Evolutionary conservation across 805 yeast species (phyloP).

Genomic region (Komagataella populi): DNA sequence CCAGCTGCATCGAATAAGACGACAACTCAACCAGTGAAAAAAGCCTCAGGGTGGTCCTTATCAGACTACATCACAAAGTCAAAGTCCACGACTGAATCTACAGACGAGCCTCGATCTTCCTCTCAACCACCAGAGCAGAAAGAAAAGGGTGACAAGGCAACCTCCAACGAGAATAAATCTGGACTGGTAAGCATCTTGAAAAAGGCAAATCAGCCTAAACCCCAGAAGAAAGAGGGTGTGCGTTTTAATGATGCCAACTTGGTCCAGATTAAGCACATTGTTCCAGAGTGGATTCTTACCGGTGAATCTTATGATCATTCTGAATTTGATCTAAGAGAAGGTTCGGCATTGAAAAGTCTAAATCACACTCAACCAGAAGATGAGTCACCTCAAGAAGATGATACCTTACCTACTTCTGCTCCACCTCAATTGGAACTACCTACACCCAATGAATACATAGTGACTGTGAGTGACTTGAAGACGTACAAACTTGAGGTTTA

Average conservation of each 20-base stretch:
- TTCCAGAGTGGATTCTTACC: neutral
- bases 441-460: neutral
- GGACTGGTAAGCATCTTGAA: neutral
- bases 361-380: neutral
- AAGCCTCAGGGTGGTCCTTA: neutral
- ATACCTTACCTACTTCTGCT: neutral
- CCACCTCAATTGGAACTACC: neutral
- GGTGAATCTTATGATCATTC: neutral
- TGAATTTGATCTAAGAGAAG: neutral
- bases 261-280: neutral
- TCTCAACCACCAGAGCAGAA: neutral
- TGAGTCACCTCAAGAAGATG: neutral
- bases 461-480: neutral
- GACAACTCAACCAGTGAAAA: neutral
- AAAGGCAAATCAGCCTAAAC: neutral
- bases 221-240: neutral
- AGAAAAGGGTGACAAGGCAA: neutral
- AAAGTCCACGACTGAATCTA: neutral
- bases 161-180: neutral
- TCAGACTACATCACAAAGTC: neutral
- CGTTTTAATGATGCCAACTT: neutral
- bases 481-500: neutral
- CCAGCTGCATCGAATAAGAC: neutral
- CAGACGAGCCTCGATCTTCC: neutral
- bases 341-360: neutral